Base-by-base conservation (phyloP, 768 basidiomycete species). In the Mycena latifolia region DNA sequence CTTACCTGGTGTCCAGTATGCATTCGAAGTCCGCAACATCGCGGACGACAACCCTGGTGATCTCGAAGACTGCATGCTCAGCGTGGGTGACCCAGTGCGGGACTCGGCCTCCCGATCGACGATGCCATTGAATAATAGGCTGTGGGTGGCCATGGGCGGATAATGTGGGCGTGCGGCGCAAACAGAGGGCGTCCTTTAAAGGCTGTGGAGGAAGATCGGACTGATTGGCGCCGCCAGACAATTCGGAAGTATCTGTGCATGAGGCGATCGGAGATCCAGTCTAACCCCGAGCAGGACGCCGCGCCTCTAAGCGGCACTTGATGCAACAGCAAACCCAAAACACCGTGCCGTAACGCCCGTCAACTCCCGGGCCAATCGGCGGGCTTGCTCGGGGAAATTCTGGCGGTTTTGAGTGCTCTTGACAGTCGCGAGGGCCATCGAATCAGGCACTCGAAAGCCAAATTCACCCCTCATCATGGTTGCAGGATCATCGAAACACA, bases 241-340 rank as follows among this genome's bases (percentile, higher is more conserved):
- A 29, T 50, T 10, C 52, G 52, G 52, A 39, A 22, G n/a, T 35
- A 33, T n/a, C n/a, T 52, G 47, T 35, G 20, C 31, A 53, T 37
- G 52, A 53, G 52, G 52, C 33, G 33, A 53, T 53, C 52, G 52
- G 52, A 53, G 52, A 53, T 53, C 31, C 31, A n/a, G n/a, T 33
- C 9, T 53, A 53, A 37, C 52, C 52, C 52, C 52, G 50, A 9
- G 3, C 2, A 31, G 50, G 50, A 53, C 52, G 4, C 48, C 29
- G 50, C 52, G 52, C 52, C 20, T 25, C 17, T n/a, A 51, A 53
- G 22, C 14, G 35, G 52, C 35, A 52, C 27, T 35, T 52, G 51
- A 52, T 52, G 51, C 31, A 53, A 25, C 52, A 52, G n/a, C 51
- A 24, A 52, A 35, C 29, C 31, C 33, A 20, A 37, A 53, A 22